These are phyloP conservation scores for Moesziomyces globuligerus DNA, from an alignment of 1,284 basidiomycete species.

Conservation along the genomic window DNA sequence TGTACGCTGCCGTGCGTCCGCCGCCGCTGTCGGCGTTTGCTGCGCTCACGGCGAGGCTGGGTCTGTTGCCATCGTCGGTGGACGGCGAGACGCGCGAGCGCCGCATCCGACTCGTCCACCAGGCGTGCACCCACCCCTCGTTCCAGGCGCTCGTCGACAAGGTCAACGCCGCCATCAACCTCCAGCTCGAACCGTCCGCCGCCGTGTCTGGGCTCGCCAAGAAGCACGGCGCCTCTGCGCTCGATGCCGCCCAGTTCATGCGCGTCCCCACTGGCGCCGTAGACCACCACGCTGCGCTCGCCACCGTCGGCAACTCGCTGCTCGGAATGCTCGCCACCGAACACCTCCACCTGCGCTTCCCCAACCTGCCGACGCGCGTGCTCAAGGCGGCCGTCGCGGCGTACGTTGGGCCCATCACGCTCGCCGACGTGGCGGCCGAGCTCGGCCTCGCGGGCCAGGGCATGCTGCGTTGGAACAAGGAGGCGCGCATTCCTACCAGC, in stretches of 20 bases:
- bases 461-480: conserved; percentile 69
- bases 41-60: conserved; percentile 56
- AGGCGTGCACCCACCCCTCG: conserved; percentile 63
- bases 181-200: conserved; percentile 29
- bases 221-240: conserved; percentile 12
- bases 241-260: conserved; percentile 39
- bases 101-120: conserved; percentile 50
- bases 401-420: conserved; percentile 85
- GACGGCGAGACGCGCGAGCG: conserved; percentile 37
- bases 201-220: conserved; percentile 20
- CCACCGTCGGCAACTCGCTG: conserved; percentile 84
- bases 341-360: conserved; percentile 82
- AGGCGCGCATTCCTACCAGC: conserved; percentile 62
- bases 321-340: conserved; percentile 91
- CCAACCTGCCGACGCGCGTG: conserved; percentile 88
- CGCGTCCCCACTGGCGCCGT: neutral
- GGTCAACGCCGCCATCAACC: conserved; percentile 19
- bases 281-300: conserved; percentile 80
- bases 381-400: conserved; percentile 89
- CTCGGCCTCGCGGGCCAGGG: conserved; percentile 66
- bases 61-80: conserved; percentile 41
- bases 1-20: conserved; percentile 60
- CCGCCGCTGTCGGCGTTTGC: conserved; percentile 52
- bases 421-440: conserved; percentile 80
- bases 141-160: conserved; percentile 45